A percentile compares a stretch with the other conserved stretches of the same genome.
These are phyloP conservation scores for Pestalotiopsis sp. DNA, from an alignment of 2,329 filamentous ascomycete species.

Conservation along the genomic window DNA sequence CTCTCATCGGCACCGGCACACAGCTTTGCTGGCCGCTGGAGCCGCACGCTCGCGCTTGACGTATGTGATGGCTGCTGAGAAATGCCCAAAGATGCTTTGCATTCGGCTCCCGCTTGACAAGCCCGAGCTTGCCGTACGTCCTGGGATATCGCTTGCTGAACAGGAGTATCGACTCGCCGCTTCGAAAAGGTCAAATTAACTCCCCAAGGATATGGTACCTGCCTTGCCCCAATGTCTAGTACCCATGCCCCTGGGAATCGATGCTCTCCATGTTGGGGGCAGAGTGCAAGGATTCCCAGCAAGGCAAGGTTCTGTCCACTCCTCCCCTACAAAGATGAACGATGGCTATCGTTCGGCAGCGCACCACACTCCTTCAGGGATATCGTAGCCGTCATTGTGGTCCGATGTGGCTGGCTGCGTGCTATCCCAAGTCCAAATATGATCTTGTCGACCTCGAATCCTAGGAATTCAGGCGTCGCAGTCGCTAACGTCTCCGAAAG, in stretches of 20 bases:
- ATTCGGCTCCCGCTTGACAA: not conserved
- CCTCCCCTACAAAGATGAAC: not conserved
- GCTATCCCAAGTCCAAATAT: not conserved
- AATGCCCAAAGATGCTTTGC: not conserved
- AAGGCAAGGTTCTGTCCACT: not conserved
- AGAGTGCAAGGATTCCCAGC: slow-evolving; percentile 8
- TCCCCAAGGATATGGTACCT: not conserved
- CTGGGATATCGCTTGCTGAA: not conserved
- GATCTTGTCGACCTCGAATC: not conserved
- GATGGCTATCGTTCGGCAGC: not conserved
- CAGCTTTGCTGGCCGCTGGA: not conserved
- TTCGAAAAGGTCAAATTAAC: not conserved
- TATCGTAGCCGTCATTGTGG: slow-evolving; percentile 16
- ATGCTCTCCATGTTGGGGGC: not conserved
- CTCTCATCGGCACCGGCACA: not conserved
- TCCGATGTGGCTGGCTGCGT: slow-evolving; percentile 15
- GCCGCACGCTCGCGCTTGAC: not conserved
- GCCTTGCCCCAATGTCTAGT: not conserved
- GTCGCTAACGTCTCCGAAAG: not conserved
- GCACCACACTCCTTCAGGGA: slow-evolving; percentile 12
- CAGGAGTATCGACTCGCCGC: not conserved
- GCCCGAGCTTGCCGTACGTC: not conserved
- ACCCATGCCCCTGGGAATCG: slow-evolving; percentile 1
- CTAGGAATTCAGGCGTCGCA: not conserved
- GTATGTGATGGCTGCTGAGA: not conserved